A percentile compares a stretch with the other conserved stretches of the same genome.
Conservation (phyloP, 2,329 filamentous ascomycete species). For the Claviceps sp. region DNA sequence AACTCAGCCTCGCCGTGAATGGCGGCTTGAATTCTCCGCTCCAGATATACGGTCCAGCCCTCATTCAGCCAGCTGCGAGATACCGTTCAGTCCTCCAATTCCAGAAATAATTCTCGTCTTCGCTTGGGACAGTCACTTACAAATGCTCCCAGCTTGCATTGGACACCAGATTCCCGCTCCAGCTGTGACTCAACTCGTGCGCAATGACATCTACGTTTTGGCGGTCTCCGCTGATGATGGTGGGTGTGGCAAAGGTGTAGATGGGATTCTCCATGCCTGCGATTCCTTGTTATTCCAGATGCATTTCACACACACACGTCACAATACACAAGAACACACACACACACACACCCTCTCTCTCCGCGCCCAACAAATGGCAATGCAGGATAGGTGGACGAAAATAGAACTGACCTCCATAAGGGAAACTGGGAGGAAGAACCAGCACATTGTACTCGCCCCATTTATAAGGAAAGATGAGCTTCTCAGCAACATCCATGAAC, state of each 20-base stretch:
- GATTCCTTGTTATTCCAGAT: background rate
- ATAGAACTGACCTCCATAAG: constrained; percentile 54
- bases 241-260: constrained; percentile 90
- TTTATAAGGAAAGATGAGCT: constrained; percentile 69
- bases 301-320: background rate
- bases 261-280: constrained; percentile 79
- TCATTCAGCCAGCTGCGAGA: constrained; percentile 49
- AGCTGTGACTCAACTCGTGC: constrained; percentile 64
- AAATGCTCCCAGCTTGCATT: constrained; percentile 74
- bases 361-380: background rate
- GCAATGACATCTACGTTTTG: constrained; percentile 96
- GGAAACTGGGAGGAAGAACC: constrained; percentile 79
- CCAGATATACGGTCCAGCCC: constrained; percentile 91
- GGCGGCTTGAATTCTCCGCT: constrained; percentile 65
- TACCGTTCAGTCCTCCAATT: background rate
- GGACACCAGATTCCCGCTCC: constrained; percentile 79
- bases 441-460: constrained; percentile 96
- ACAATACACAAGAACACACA: too few species aligned
- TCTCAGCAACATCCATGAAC: constrained; percentile 78
- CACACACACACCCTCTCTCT: background rate
- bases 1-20: constrained; percentile 76
- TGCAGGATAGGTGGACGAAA: background rate
- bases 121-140: constrained; percentile 25
- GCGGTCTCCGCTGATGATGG: constrained; percentile 78
- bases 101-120: background rate